Conservation (phyloP, 495 filamentous ascomycete species). For the Penicillium dipodomyicola region DNA sequence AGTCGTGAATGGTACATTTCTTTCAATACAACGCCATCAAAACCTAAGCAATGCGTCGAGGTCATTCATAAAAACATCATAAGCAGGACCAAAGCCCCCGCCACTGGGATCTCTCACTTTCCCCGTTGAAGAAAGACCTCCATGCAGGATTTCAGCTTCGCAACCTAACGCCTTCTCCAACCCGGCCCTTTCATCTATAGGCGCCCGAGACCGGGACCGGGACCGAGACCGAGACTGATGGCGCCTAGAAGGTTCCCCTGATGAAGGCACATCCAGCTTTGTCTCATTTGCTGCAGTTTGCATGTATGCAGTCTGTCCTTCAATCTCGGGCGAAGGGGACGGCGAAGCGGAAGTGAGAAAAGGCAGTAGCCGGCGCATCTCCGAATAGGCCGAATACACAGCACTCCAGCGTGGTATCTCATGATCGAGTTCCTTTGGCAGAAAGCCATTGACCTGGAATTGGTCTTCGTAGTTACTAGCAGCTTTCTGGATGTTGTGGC, state of each 20-base stretch:
- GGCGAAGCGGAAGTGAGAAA: neutral
- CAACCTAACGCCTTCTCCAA: neutral
- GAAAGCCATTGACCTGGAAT: neutral
- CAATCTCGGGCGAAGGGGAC: slow-evolving; percentile 8
- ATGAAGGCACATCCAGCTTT: neutral
- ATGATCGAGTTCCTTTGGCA: neutral
- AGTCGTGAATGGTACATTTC: neutral
- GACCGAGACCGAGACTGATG: neutral
- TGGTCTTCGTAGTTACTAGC: neutral
- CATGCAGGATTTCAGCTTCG: neutral
- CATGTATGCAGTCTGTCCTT: neutral
- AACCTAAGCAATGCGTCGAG: slow-evolving; percentile 16
- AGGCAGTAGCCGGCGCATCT: slow-evolving; percentile 14
- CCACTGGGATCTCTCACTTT: neutral
- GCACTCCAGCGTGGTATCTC: slow-evolving; percentile 7
- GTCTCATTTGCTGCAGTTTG: neutral
- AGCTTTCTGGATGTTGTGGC: neutral
- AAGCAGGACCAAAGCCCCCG: neutral
- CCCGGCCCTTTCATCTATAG: neutral
- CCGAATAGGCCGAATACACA: slow-evolving; percentile 4
- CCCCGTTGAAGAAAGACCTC: neutral
- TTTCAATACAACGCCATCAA: neutral
- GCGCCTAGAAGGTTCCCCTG: neutral
- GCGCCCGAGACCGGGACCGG: neutral
- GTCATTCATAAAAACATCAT: slow-evolving; percentile 10